phyloP scores from a whole-genome alignment of 1,139 yeast genomes.

The Blastobotrys elegans region DNA sequence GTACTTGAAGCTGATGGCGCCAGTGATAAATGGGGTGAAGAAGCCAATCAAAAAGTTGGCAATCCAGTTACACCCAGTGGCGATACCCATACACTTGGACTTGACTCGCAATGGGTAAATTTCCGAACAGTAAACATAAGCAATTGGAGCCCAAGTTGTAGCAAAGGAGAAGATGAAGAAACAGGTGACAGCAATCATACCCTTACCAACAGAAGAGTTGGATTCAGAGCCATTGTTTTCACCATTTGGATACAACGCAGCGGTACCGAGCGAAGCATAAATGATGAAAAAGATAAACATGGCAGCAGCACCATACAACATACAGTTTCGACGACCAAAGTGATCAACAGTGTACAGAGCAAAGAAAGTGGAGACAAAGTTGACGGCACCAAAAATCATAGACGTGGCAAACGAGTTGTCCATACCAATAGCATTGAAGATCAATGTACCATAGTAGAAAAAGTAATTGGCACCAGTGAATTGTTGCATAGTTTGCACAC shows the following conservation, averaged over 20 bases:
- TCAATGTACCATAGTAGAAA: conserved; percentile 75
- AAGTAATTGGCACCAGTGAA: conserved; percentile 77
- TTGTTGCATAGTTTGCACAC: conserved; percentile 68
- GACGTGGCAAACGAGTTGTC: conserved; percentile 62
- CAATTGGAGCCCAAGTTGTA: conserved; percentile 83
- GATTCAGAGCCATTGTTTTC: conserved; percentile 39
- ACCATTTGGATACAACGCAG: conserved; percentile 52
- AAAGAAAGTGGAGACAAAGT: conserved; percentile 67
- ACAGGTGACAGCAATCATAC: conserved; percentile 71
- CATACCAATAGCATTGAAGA: conserved; percentile 73
- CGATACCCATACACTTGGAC: conserved; percentile 69
- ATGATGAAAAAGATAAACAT: conserved; percentile 64
- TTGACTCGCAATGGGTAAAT: conserved; percentile 74
- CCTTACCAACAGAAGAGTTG: conserved; percentile 42
- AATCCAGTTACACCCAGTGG: conserved; percentile 73
- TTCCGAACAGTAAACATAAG: conserved; percentile 74
- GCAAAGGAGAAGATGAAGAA: conserved; percentile 79
- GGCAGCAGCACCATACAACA: conserved; percentile 58
- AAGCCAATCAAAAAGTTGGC: conserved; percentile 61
- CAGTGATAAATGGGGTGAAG: conserved; percentile 45
- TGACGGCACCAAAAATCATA: conserved; percentile 71
- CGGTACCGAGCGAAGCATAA: conserved; percentile 66
- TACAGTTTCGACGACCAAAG: conserved; percentile 65
- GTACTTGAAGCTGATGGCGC: conserved; percentile 51
- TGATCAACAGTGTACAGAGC: conserved; percentile 64